Base-by-base conservation (phyloP, 2,329 filamentous ascomycete species). In the Ophiostoma ulmi region DNA sequence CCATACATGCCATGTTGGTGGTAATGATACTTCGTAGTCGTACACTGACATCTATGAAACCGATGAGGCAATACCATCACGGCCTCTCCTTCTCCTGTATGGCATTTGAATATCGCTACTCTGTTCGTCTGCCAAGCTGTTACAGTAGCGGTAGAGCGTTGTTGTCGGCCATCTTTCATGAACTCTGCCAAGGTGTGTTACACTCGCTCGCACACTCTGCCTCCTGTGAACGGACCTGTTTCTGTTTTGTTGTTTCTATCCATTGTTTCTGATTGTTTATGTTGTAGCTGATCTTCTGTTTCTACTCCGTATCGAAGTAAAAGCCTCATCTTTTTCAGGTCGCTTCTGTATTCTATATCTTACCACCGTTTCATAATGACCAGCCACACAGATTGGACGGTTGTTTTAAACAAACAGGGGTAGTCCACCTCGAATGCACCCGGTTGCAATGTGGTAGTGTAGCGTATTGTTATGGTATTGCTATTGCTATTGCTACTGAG, bases 391-490 rank as follows among this genome's bases (percentile, higher is more conserved):
- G 35, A 65, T 65, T 65, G 63, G 63, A 65, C 20, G 31, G 63
- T 65, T 65, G 63, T 65, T 65, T 65, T 36, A 65, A 38, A 38
- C 35, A 65, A 39, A 38, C 63, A 65, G 20, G 63, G 63, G 26
- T 7, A 65, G 63, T 22, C 63, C 63, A 65, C 63, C 63, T 65
- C 20, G 63, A 38, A 8, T 65, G 63, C 63, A n/a, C 63, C 63
- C 17, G 58, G 58, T 17, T 63, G 58, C 58, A 26, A 63, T 26
- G 58, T 63, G 17, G 58, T 35, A 63, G 58, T 63, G 8, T n/a
- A 8, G 20, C 20, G 7, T 55, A n/a, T 20, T 35, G 17, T 63
- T 10, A 58, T 8, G 26, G 2, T 26, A 55, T 31, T 31, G 31
- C 31, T 31, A 4, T 31, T 31, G 31, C 31, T 31, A 31, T 31